phyloP scores from a whole-genome alignment of 805 yeast species.

The Starmerella kuoi region DNA sequence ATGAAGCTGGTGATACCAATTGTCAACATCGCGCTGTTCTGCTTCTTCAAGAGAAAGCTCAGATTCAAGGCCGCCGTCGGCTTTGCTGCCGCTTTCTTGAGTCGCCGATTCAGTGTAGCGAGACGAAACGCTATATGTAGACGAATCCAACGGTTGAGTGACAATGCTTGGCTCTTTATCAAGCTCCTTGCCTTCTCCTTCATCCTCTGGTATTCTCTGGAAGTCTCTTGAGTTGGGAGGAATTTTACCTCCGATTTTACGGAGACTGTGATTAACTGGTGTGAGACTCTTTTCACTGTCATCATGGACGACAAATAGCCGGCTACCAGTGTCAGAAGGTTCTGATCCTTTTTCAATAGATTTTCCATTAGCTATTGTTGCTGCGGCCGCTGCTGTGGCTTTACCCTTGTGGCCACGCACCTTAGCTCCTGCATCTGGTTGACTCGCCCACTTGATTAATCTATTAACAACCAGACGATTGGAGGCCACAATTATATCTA shows the following conservation, averaged over 20 bases:
- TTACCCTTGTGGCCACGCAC: conserved; percentile 1
- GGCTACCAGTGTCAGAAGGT: neutral
- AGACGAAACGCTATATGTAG: conserved; percentile 5
- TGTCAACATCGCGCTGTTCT: conserved; percentile 28
- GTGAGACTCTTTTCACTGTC: neutral
- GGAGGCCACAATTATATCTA: conserved; percentile 25
- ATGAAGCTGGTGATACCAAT: conserved; percentile 25
- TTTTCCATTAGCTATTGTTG: neutral
- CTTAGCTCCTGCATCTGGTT: conserved; percentile 14
- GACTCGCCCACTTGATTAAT: conserved; percentile 24
- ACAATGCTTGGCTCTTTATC: conserved; percentile 8
- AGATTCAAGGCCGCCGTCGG: neutral
- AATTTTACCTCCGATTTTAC: neutral
- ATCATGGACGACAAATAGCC: neutral
- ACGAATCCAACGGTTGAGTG: conserved; percentile 11
- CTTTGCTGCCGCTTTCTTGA: too few species aligned
- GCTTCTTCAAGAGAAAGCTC: conserved; percentile 22
- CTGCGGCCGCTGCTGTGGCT: neutral
- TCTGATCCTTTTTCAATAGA: neutral
- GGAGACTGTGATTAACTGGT: conserved; percentile 1
- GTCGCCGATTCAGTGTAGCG: neutral
- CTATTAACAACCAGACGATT: conserved; percentile 24
- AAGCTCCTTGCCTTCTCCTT: neutral
- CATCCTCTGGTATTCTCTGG: neutral
- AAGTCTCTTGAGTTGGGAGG: neutral